These are phyloP conservation scores for Cichorium intybus DNA, from an alignment of 140 eudicot genomes.

Conservation along the genomic window DNA sequence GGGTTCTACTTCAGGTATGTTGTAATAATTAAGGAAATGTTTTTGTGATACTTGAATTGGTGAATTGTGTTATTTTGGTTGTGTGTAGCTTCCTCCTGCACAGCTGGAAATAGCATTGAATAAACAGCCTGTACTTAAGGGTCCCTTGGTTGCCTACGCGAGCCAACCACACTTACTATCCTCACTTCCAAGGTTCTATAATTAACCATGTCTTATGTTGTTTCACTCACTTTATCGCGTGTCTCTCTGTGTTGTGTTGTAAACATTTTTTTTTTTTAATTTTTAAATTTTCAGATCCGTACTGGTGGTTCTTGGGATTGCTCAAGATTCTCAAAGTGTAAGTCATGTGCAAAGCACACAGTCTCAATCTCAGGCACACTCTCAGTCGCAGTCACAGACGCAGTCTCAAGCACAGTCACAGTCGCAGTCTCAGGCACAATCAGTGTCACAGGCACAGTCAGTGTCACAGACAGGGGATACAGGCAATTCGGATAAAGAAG, in stretches of 20 bases:
- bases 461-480: constrained; percentile 35
- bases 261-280: constrained; percentile 12
- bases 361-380: constrained; percentile 21
- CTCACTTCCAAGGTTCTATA: constrained; percentile 78
- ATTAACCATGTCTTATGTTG: constrained; percentile 14
- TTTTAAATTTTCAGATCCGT: constrained; percentile 56
- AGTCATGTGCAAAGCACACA: constrained; percentile 45
- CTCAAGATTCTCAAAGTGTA: constrained; percentile 46
- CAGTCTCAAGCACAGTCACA: constrained; percentile 17
- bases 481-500: constrained; percentile 49
- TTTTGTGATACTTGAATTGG: not conserved
- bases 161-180: constrained; percentile 69
- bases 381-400: constrained; percentile 13
- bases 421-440: constrained; percentile 13
- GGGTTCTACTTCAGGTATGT: constrained; percentile 85
- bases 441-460: constrained; percentile 2
- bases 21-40: too few species aligned
- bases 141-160: constrained; percentile 75
- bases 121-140: constrained; percentile 69
- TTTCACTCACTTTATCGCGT: not conserved
- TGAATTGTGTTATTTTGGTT: constrained; percentile 3
- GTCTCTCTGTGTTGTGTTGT: not conserved
- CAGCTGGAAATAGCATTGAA: constrained; percentile 87
- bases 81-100: constrained; percentile 72
- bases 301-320: constrained; percentile 71